Evolutionary conservation across 2,329 filamentous ascomycete species (phyloP), one percentile per base, ranked within the genome.

Genomic region (Periglandula ipomoeae): DNA sequence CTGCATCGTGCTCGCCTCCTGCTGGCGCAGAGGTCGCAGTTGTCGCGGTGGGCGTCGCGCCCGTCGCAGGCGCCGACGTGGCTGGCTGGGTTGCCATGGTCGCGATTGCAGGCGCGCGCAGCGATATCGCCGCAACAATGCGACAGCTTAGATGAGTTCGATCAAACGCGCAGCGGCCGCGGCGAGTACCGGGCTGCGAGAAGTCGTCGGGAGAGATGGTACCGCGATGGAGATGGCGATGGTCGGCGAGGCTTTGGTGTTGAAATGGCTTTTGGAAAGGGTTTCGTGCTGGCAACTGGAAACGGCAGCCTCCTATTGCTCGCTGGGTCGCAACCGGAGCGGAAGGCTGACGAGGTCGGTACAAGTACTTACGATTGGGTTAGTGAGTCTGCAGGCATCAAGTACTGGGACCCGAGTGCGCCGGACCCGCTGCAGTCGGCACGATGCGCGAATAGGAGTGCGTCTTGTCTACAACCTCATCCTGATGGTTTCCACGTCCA

Each of bases 81-180:
- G 70, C 66, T 53, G 65, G 65, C 58, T 68, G 68, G 51, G 68
- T 63, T 54, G 72, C 72, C 71, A 75, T 75, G 58, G 54, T 61
- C 55, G 58, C 55, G 55, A 58, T 56, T 55, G 56, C 54, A 56
- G 55, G 55, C 44, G 53, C 52, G 61, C 59, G 61, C 59, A 59
- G 57, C 64, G 58, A 57, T 60, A 60, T 61, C 63, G 66, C 65
- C 66, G 64, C 66, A 57, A 59, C 58, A 55, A 59, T 59, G 61
- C 63, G 61, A 62, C 62, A 58, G 50, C 49, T 47, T 46, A 38
- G 24, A 26, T 40, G 38, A 30, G 30, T 26, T 44, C 41, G 42
- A 48, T 46, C 40, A 46, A 46, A 44, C 22, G 48, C 43, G 53
- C 49, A 26, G 49, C 26, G 23, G 50, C 44, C 32, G 48, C 46